Conservation (phyloP, 2,329 filamentous ascomycete genomes). For the Ascosphaera apis region DNA sequence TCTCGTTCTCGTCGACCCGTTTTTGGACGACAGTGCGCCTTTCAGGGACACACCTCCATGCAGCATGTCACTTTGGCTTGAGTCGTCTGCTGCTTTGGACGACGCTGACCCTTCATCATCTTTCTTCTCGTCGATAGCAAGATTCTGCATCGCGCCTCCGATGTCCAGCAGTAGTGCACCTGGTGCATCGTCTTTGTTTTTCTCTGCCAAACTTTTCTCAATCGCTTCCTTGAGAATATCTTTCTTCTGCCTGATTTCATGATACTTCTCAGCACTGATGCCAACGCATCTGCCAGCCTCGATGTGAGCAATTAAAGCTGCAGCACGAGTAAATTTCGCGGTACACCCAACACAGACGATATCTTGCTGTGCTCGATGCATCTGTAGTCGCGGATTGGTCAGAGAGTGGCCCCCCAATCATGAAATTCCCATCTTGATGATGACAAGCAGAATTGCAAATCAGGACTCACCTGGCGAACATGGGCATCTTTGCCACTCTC, state of each 20-base stretch:
- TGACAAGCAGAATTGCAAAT: neutral
- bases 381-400: constrained; percentile 14
- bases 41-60: neutral
- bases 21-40: neutral
- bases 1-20: neutral
- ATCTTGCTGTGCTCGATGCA: constrained; percentile 26
- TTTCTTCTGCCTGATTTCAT: constrained; percentile 28
- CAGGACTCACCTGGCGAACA: constrained; percentile 22
- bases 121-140: neutral
- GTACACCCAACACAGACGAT: constrained; percentile 27
- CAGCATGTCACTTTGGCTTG: neutral
- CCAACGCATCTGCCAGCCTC: constrained; percentile 27
- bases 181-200: neutral
- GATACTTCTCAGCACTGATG: constrained; percentile 22
- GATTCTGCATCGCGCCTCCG: neutral
- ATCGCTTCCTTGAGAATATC: constrained; percentile 19
- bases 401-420: no score
- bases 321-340: constrained; percentile 24
- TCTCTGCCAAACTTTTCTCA: constrained; percentile 1
- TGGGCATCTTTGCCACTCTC: constrained; percentile 28
- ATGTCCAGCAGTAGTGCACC: neutral
- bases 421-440: constrained; percentile 1
- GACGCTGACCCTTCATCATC: neutral
- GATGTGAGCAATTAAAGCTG: constrained; percentile 29
- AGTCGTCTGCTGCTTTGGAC: neutral